phyloP scores from a whole-genome alignment of 345 rosid genomes.

The Barbarea vulgaris region DNA sequence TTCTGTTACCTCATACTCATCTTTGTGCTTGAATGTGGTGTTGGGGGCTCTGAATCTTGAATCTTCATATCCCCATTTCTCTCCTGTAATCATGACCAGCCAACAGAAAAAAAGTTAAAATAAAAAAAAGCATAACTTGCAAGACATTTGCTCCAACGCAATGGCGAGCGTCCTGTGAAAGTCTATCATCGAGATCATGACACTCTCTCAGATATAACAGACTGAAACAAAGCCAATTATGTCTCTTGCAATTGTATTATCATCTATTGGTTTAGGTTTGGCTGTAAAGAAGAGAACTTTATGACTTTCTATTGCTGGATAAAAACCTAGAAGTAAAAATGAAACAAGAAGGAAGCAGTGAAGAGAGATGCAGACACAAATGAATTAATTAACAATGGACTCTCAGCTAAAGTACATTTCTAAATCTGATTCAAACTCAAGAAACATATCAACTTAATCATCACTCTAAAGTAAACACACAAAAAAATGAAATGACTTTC shows the following conservation, averaged over 20 bases:
- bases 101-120: constrained; percentile 16
- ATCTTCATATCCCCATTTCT: constrained; percentile 76
- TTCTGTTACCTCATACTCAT: constrained; percentile 73
- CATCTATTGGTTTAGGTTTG: not conserved
- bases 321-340: constrained; percentile 4
- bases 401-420: not conserved
- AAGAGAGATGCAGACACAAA: not conserved
- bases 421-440: constrained; percentile 2
- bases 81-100: constrained; percentile 59
- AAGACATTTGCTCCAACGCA: not conserved
- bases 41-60: constrained; percentile 96
- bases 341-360: not conserved
- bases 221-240: not conserved
- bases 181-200: not conserved
- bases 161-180: not conserved
- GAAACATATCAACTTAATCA: not conserved
- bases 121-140: constrained; percentile 3
- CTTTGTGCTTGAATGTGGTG: constrained; percentile 85
- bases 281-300: not conserved
- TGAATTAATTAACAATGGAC: not conserved
- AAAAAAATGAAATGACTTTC: not conserved
- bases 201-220: constrained; percentile 1
- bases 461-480: not conserved
- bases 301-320: not conserved
- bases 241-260: not conserved